A percentile compares a stretch with the other conserved stretches of the same genome.
Conservation (phyloP, 768 basidiomycete species). For the Agrocybe pediades region DNA sequence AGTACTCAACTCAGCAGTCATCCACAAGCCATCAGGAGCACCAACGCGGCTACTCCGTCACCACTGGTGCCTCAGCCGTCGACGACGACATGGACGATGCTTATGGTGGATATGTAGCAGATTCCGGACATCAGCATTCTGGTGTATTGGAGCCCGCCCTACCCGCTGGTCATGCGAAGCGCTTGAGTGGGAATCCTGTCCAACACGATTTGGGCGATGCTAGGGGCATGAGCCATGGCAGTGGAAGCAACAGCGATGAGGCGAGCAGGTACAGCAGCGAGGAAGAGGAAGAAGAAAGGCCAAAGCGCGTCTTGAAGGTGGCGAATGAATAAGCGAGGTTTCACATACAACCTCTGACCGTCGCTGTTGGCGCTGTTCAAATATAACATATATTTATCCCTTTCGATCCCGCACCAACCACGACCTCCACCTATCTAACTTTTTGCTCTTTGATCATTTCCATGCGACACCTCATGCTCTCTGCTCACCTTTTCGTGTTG, state of each 20-base stretch:
- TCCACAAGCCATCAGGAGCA: neutral
- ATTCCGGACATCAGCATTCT: neutral
- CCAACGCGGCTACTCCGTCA: conserved; percentile 6
- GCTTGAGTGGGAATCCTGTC: too few relatives aligned
- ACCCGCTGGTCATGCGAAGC: neutral
- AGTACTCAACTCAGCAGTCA: neutral
- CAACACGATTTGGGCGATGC: neutral
- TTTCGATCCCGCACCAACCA: too few relatives aligned
- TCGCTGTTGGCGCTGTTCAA: too few relatives aligned
- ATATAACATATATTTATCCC: conserved; percentile 5
- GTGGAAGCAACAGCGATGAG: conserved; percentile 18
- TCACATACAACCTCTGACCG: too few relatives aligned
- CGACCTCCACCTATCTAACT: too few relatives aligned
- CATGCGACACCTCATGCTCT: too few relatives aligned
- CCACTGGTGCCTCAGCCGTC: neutral
- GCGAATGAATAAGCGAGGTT: too few relatives aligned
- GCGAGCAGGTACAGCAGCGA: conserved; percentile 17
- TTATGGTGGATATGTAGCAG: conserved; percentile 36
- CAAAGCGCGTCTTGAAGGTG: conserved; percentile 35
- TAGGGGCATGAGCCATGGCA: neutral
- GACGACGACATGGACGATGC: conserved; percentile 28
- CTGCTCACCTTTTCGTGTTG: too few relatives aligned
- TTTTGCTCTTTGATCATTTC: too few relatives aligned
- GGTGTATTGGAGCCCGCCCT: neutral
- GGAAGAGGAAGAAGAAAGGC: conserved; percentile 29